phyloP scores from a whole-genome alignment of 352 stramenopile genomes.

The Phytophthora podocarpi region DNA sequence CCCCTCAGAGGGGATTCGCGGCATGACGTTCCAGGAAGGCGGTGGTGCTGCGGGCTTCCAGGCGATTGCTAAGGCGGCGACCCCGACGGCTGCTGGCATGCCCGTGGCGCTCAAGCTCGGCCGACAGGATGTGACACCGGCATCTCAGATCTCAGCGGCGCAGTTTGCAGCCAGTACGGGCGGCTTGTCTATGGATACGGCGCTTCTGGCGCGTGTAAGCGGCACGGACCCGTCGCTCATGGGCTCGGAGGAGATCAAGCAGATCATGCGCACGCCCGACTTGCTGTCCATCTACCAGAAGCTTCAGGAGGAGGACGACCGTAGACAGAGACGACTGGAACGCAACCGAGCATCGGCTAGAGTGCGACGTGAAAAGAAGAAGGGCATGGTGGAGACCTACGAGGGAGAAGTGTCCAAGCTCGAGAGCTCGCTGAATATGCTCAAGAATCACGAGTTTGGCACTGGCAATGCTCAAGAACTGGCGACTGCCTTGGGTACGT shows the following conservation, averaged over 20 bases:
- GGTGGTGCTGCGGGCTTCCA: conserved; percentile 12
- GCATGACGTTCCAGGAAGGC: conserved; percentile 69
- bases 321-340: conserved; percentile 74
- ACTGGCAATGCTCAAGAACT: conserved; percentile 69
- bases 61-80: conserved; percentile 28
- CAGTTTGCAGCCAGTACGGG: conserved; percentile 85
- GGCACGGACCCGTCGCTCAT: conserved; percentile 80
- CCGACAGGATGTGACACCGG: conserved; percentile 38
- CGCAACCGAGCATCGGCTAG: conserved; percentile 82
- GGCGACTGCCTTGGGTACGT: conserved; percentile 70
- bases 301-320: conserved; percentile 85
- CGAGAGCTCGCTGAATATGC: conserved; percentile 80
- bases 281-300: conserved; percentile 90
- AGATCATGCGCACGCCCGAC: conserved; percentile 87
- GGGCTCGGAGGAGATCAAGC: conserved; percentile 84
- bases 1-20: conserved; percentile 61
- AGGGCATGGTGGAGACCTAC: conserved; percentile 88
- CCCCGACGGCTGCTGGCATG: conserved; percentile 10
- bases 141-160: conserved; percentile 67
- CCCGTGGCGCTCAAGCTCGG: conserved; percentile 36
- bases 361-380: conserved; percentile 89
- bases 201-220: conserved; percentile 78
- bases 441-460: conserved; percentile 80
- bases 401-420: conserved; percentile 88
- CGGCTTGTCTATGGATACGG: conserved; percentile 79